phyloP scores from a whole-genome alignment of 2,329 filamentous ascomycete genomes.

The Plenodomus tracheiphilus region DNA sequence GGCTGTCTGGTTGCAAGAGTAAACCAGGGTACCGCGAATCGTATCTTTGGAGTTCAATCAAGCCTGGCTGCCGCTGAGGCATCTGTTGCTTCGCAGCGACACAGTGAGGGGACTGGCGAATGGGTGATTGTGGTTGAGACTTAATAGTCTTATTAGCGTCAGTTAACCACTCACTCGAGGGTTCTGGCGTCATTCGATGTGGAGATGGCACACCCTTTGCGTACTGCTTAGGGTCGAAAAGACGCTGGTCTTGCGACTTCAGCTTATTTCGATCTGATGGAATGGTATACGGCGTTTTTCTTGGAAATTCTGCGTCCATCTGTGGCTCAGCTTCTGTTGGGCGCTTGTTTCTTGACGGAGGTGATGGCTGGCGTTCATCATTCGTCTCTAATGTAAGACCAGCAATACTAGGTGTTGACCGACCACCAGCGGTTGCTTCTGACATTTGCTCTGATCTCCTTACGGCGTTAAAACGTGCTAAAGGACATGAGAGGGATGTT shows the following conservation, averaged over 20 bases:
- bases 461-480: slow-evolving; percentile 1
- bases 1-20: slow-evolving; percentile 63
- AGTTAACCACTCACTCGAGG: slow-evolving; percentile 26
- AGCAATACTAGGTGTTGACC: slow-evolving; percentile 35
- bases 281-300: neutral
- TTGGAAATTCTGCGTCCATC: neutral
- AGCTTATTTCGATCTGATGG: neutral
- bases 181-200: slow-evolving; percentile 25
- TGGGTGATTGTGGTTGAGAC: slow-evolving; percentile 14
- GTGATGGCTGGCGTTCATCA: slow-evolving; percentile 24
- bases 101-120: slow-evolving; percentile 13
- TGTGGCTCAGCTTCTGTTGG: slow-evolving; percentile 31
- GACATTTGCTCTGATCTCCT: slow-evolving; percentile 29
- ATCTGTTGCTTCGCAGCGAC: slow-evolving; percentile 13
- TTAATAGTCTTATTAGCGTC: slow-evolving; percentile 23
- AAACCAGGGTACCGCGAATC: slow-evolving; percentile 43
- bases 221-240: neutral
- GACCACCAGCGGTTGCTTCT: slow-evolving; percentile 30
- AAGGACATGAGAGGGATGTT: neutral
- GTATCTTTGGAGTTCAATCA: slow-evolving; percentile 40
- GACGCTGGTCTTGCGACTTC: neutral
- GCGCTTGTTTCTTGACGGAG: slow-evolving; percentile 30
- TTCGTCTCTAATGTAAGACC: slow-evolving; percentile 28
- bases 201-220: slow-evolving; percentile 1
- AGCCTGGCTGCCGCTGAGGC: slow-evolving; percentile 25